Percentiles rank a stretch among this genome's conserved stretches.
These are phyloP conservation scores for Salix suchowensis DNA, from an alignment of 345 rosid species.

Conservation along the genomic window DNA sequence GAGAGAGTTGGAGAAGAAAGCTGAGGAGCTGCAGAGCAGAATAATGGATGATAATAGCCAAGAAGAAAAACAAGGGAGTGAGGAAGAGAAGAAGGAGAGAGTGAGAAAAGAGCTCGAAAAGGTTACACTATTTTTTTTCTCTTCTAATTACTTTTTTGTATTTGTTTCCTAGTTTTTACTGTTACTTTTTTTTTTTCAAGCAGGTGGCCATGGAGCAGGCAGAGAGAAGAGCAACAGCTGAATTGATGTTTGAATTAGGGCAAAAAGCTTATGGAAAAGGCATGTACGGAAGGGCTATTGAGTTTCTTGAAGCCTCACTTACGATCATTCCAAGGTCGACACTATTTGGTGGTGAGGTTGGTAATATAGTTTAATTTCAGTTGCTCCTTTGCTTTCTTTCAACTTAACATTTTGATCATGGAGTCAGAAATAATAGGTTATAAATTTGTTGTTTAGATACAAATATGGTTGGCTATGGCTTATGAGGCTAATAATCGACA, in stretches of 20 bases:
- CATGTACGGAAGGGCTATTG: slow-evolving; percentile 78
- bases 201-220: slow-evolving; percentile 96
- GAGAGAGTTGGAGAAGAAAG: slow-evolving; percentile 81
- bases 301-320: slow-evolving; percentile 90
- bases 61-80: slow-evolving; percentile 53
- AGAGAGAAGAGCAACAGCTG: slow-evolving; percentile 80
- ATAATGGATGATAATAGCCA: slow-evolving; percentile 38
- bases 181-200: slow-evolving; percentile 7
- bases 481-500: slow-evolving; percentile 93
- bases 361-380: slow-evolving; percentile 17
- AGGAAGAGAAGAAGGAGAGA: slow-evolving; percentile 79
- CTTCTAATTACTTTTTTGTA: not conserved
- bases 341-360: slow-evolving; percentile 95
- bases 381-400: no score
- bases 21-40: slow-evolving; percentile 71
- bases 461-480: slow-evolving; percentile 98
- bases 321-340: slow-evolving; percentile 81
- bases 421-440: not conserved
- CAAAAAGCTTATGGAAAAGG: slow-evolving; percentile 95
- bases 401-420: not conserved
- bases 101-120: slow-evolving; percentile 83
- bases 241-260: slow-evolving; percentile 89
- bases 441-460: slow-evolving; percentile 52
- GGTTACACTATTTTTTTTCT: slow-evolving; percentile 24
- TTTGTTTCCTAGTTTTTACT: not conserved